Evolutionary conservation across 2,329 filamentous ascomycete species (phyloP), one percentile per base, ranked within the genome.

Genomic region (Talaromyces funiculosus): DNA sequence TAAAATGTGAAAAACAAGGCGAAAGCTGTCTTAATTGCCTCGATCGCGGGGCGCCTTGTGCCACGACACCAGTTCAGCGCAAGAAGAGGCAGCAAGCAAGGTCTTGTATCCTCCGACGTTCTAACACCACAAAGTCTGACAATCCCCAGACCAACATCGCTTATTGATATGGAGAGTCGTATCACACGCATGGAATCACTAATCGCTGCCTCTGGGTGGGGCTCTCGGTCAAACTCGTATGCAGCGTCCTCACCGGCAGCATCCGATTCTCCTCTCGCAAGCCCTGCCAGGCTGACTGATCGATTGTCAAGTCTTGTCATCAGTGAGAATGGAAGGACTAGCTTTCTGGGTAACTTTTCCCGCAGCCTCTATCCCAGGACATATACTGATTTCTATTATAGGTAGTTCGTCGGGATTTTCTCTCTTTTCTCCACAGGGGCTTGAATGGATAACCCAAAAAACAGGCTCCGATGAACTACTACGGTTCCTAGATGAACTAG

Each of bases 291-390:
- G 26, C 45, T 59, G 6, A 53, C 57, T n/a, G 43, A 59, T n/a
- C 45, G 43, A 42, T 5, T 59, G 6, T 14, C 57, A n/a, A 42
- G 43, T 47, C 57, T 59, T 12, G 57, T 59, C 14, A 43, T 59
- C 31, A 22, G 43, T 9, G 33, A 45, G 53, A 53, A 53, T n/a
- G 45, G 57, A 3, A 42, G 45, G 9, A 24, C 45, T 22, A 59
- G 53, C 43, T 59, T 59, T 12, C 53, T 59, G 12, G 57, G 57
- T 53, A 51, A n/a, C n/a, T n/a, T n/a, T n/a, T n/a, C n/a, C n/a
- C n/a, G n/a, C n/a, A n/a, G n/a, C n/a, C n/a, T n/a, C n/a, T n/a
- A n/a, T n/a, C n/a, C n/a, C n/a, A n/a, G n/a, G n/a, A n/a, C n/a
- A n/a, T n/a, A n/a, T n/a, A n/a, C n/a, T n/a, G n/a, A n/a, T n/a